Base-by-base conservation (phyloP, 345 rosid species). In the Gossypium anomalum region DNA sequence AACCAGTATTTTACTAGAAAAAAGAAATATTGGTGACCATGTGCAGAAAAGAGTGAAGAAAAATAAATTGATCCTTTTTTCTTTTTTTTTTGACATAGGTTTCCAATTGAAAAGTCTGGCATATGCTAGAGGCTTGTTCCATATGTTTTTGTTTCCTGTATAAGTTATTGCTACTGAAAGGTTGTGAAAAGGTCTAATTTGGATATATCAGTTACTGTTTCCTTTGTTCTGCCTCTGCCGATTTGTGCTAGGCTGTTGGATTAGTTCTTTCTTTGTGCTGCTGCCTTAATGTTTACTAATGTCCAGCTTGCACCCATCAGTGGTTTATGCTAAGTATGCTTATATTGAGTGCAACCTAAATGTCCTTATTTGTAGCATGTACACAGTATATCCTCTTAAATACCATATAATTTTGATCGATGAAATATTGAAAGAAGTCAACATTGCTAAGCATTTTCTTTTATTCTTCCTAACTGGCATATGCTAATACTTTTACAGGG, bases 401-500 rank as follows among this genome's bases (percentile, higher is more conserved):
- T 48, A 13, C 38, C 14, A 23, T 67, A 29, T 57, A 58, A 16
- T 58, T 14, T 47, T n/a, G 15, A 72, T 47, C 7, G 56, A 29
- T 23, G 38, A 0, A 41, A 55, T 52, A 52, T 52, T 52, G 22
- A 19, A 62, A 45, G 55, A 68, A 47, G 23, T 76, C 66, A 12
- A 58, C 17, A 1, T 49, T 60, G 60, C 22, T 9, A 27, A 23
- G 52, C 29, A 57, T 10, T 23, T 27, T 22, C 10, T 73, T 23
- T 10, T 9, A 8, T 59, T 8, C 14, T 62, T 45, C 59, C 15
- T 69, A 43, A 52, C 47, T 45, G 23, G 63, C 29, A 49, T 74
- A 59, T 78, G 56, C 67, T 44, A 14, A 38, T 53, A 55, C 45
- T 29, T 72, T 74, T 79, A 62, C 86, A 94, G 97, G 87, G 96